Evolutionary conservation across 106 monocot species (phyloP), one percentile per base, ranked within the genome.

Genomic region (Dendrobium chrysotoxum): DNA sequence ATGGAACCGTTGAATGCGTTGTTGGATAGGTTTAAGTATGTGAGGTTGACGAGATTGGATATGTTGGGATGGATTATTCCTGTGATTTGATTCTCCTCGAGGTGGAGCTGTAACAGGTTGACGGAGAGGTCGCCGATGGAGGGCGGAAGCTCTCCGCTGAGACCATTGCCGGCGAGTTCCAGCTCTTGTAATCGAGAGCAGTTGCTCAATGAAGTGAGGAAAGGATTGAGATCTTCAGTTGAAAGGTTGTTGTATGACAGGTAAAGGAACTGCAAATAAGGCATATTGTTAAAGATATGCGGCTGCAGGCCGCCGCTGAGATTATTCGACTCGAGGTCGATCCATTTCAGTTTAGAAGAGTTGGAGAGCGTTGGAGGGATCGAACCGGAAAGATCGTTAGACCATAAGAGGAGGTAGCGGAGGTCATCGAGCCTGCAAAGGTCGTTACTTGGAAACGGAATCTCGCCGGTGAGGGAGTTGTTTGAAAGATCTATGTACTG

Each of bases 1-100:
- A 96, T 93, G 16, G 90, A 86, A 8, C 96, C 90, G 42, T 94
- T 92, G 73, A 96, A 58, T 44, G 77, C 55, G 77, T 96, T 96
- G 86, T 90, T 83, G 8, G 92, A 92, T 20, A 96, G 72, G 73
- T 91, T 90, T 50, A 96, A 72, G 82, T 89, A 89, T 28, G 96
- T 94, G 20, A 96, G 87, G 23, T 94, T 94, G n/a, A 90, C 84
- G 23, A 94, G 92, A 72, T 86, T 90, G 4, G 90, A 90, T 40
- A 96, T 90, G 79, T 83, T 84, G 7, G 88, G 78, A 41, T 91
- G 96, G 30, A 96, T 92, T 1, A 85, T 67, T 12, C 96, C 96
- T 28, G 45, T 31, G 78, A 96, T 57, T 40, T 46, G 53, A 47
- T 96, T 96, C n/a, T 92, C 88, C 77, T 92, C 87, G 8, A 96